These are phyloP conservation scores for Eucalyptus cladocalyx DNA, from an alignment of 345 rosid species.

Conservation along the genomic window DNA sequence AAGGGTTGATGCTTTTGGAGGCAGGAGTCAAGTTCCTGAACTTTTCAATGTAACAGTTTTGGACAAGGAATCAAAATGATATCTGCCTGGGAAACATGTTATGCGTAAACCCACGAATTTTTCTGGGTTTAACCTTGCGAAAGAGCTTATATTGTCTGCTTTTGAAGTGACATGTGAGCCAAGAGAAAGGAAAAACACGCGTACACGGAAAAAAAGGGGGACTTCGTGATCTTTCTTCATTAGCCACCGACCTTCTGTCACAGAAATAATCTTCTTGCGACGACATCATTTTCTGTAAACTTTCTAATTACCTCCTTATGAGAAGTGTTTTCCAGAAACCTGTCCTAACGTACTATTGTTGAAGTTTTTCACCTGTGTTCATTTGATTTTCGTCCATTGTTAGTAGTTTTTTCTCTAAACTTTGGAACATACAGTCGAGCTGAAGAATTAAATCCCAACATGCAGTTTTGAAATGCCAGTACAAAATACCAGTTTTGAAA, in stretches of 20 bases:
- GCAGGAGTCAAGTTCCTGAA: background rate
- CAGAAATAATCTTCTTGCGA: background rate
- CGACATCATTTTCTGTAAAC: background rate
- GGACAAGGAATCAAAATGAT: background rate
- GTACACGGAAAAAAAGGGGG: background rate
- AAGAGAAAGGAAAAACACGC: background rate
- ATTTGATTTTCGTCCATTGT: background rate
- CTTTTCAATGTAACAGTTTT: background rate
- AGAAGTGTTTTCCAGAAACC: background rate
- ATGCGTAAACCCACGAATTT: background rate
- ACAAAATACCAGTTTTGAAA: background rate
- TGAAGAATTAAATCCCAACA: background rate
- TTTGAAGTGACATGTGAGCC: background rate
- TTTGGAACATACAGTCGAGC: background rate
- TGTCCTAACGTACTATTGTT: background rate
- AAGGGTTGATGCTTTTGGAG: background rate
- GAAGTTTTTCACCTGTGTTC: background rate
- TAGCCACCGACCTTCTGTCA: background rate
- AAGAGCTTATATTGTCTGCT: background rate
- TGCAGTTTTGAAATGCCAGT: background rate
- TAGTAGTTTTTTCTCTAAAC: background rate
- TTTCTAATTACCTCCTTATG: background rate
- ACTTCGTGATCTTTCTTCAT: background rate
- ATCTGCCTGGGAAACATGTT: background rate
- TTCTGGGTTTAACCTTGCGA: background rate